Percentiles rank a stretch among this genome's conserved stretches.
Evolutionary conservation across 345 rosid species (phyloP).

Genomic region (Turritis glabra): DNA sequence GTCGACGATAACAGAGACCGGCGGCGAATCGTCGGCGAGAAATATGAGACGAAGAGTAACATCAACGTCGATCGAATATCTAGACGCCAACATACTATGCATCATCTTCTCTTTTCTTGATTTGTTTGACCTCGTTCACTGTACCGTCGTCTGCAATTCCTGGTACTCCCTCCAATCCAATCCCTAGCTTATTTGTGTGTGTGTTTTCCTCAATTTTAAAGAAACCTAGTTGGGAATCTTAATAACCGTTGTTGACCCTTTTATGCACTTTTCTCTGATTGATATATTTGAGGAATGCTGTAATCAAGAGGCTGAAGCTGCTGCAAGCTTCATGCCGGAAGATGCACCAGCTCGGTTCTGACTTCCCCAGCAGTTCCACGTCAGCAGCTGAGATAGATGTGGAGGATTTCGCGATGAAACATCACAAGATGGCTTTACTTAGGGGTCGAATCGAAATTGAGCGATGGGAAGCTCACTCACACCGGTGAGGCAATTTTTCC

Average conservation of each 20-base stretch:
- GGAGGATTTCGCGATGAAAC: conserved; percentile 63
- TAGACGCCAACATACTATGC: conserved; percentile 63
- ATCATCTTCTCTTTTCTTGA: conserved; percentile 71
- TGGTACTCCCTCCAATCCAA: conserved; percentile 48
- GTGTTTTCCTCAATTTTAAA: too few species aligned
- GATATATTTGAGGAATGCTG: conserved; percentile 54
- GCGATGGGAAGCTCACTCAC: conserved; percentile 83
- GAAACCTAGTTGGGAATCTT: background rate
- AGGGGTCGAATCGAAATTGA: conserved; percentile 54
- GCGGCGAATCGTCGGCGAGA: conserved; percentile 43
- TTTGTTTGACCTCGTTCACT: conserved; percentile 74
- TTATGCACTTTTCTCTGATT: background rate
- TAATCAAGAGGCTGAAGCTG: conserved; percentile 54
- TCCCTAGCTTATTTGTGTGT: background rate
- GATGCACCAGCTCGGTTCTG: conserved; percentile 37
- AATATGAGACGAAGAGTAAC: conserved; percentile 45
- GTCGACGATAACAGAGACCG: conserved; percentile 32
- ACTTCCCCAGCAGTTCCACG: conserved; percentile 12
- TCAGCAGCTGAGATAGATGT: conserved; percentile 44
- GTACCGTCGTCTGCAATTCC: conserved; percentile 73
- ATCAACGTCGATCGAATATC: conserved; percentile 41
- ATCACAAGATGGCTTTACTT: conserved; percentile 56
- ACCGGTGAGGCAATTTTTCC: conserved; percentile 52
- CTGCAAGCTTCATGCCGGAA: conserved; percentile 53
- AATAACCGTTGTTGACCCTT: background rate